Conservation (phyloP, 306 rosid species). For the Hylodesmum podocarpum region DNA sequence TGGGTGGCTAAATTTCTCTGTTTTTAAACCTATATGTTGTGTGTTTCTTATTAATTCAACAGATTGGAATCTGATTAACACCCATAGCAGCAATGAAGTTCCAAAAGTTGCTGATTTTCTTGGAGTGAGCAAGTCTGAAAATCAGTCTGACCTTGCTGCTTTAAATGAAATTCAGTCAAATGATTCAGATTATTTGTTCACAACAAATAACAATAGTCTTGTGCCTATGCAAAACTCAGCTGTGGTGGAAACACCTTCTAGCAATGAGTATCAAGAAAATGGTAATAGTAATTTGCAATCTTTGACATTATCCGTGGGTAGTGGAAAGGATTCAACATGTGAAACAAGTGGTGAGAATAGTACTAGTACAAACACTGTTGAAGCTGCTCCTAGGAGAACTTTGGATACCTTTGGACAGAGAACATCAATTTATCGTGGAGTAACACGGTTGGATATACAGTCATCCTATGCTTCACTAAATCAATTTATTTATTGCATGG, state of each 20-base stretch:
- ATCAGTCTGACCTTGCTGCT: conserved; percentile 71
- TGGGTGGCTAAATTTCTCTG: not conserved
- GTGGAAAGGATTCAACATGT: conserved; percentile 70
- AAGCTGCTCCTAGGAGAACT: conserved; percentile 77
- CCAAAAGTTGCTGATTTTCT: conserved; percentile 99
- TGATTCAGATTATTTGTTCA: conserved; percentile 66
- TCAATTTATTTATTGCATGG: not conserved
- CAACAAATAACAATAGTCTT: conserved; percentile 46
- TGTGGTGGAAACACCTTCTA: conserved; percentile 43
- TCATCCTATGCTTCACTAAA: not conserved
- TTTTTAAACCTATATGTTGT: not conserved
- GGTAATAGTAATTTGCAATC: conserved; percentile 66
- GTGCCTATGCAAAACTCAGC: conserved; percentile 58
- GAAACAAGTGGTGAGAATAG: conserved; percentile 71
- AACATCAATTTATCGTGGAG: conserved; percentile 98
- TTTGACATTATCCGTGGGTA: conserved; percentile 90
- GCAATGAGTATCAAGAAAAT: conserved; percentile 65
- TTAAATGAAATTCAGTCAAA: conserved; percentile 55
- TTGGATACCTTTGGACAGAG: conserved; percentile 94
- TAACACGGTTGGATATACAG: conserved; percentile 57
- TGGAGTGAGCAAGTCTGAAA: conserved; percentile 81
- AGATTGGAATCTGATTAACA: conserved; percentile 84
- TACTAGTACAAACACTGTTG: conserved; percentile 45
- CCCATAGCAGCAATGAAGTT: conserved; percentile 55
- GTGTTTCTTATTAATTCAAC: not conserved